A percentile compares a stretch with the other conserved stretches of the same genome.
Evolutionary conservation across 176 grass and related monocot genomes (phyloP).

Genomic region (Avena sativa): DNA sequence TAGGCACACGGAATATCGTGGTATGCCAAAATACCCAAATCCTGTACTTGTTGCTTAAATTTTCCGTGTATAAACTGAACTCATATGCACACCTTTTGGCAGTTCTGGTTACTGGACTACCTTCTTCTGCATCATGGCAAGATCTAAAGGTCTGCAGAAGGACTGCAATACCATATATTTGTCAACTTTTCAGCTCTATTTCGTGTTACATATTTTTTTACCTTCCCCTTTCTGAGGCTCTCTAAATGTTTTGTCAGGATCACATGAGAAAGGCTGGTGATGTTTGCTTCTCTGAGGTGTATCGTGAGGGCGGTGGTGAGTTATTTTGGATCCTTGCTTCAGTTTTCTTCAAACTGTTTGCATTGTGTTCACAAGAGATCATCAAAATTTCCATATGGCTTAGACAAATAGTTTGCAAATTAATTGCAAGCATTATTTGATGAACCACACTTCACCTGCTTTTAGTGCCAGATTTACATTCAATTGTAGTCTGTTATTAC

Average conservation of each 20-base stretch:
- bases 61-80: neutral
- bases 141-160: constrained; percentile 70
- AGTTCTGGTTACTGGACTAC: constrained; percentile 82
- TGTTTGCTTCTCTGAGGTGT: constrained; percentile 88
- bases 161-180: neutral
- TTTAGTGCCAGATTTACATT: constrained; percentile 4
- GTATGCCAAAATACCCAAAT: constrained; percentile 35
- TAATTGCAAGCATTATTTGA: neutral
- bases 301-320: constrained; percentile 74
- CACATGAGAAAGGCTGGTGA: constrained; percentile 89
- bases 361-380: neutral
- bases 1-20: constrained; percentile 76
- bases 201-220: neutral
- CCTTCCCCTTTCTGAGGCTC: neutral
- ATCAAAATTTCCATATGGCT: neutral
- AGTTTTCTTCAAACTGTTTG: neutral
- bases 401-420: neutral
- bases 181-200: neutral
- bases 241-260: constrained; percentile 49
- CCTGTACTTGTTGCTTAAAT: neutral
- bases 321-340: neutral
- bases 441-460: neutral
- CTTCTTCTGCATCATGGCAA: constrained; percentile 90
- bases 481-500: neutral
- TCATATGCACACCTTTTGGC: neutral